phyloP scores from a whole-genome alignment of 1,284 basidiomycete genomes.

The Rhodotorula sp. region DNA sequence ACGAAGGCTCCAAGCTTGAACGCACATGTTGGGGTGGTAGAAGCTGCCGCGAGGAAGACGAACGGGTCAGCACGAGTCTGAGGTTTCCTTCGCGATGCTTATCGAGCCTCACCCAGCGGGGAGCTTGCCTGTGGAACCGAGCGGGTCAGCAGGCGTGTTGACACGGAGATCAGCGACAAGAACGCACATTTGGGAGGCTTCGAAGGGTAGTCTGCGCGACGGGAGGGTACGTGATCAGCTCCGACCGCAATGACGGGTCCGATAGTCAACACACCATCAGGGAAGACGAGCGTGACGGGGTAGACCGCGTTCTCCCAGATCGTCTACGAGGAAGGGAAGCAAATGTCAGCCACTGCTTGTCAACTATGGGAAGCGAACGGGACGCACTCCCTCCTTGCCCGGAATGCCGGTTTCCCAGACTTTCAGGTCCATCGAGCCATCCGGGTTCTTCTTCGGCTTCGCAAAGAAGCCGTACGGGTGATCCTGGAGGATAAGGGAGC shows the following conservation, averaged over 20 bases:
- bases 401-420: constrained; percentile 87
- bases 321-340: constrained; percentile 61
- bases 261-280: constrained; percentile 70
- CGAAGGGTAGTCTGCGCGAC: constrained; percentile 77
- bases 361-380: neutral
- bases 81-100: too few relatives aligned
- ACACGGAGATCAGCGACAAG: constrained; percentile 46
- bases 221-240: constrained; percentile 5
- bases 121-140: constrained; percentile 65
- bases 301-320: constrained; percentile 94
- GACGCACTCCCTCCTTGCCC: constrained; percentile 48
- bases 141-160: neutral
- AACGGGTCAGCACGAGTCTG: neutral
- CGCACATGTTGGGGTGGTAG: constrained; percentile 14
- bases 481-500: constrained; percentile 3
- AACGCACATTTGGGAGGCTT: constrained; percentile 82
- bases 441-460: constrained; percentile 49
- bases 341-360: neutral
- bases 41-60: neutral
- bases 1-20: too few relatives aligned
- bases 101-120: constrained; percentile 80
- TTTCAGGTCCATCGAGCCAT: constrained; percentile 94
- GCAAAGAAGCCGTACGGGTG: constrained; percentile 36
- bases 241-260: neutral
- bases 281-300: constrained; percentile 90